Evolutionary conservation across 2,329 filamentous ascomycete species (phyloP), one percentile per base, ranked within the genome.

Genomic region (Bipolaris zeicola): DNA sequence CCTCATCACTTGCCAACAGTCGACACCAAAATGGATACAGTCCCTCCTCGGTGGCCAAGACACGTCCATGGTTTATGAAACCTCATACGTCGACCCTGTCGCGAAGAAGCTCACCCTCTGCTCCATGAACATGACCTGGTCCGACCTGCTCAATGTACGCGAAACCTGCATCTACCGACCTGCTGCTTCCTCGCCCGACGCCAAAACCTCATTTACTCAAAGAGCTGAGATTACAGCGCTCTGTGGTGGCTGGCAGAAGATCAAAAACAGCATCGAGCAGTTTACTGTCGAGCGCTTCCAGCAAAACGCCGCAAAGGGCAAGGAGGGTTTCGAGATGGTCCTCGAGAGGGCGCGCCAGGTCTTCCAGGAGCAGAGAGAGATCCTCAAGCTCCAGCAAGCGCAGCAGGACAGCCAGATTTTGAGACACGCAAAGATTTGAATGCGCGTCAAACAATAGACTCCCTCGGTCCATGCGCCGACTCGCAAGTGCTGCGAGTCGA

Each of bases 241-340:
- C 8, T 96, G 92, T 76, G 94, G 95, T 65, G 95, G 95, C 60
- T 99, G 95, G 93, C 91, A 97, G 79, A 92, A 92, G 74, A 92
- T 98, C 75, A 95, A 92, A 83, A 96, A 95, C 79, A 91, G 89
- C 75, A 96, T 99, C 68, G 95, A 99, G 81, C 92, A 98, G 68
- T 88, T 91, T 50, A 90, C 92, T 39, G 89, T 98, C 42, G 90
- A 89, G 63, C 83, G 92, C 52, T 99, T 99, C 81, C 85, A 87
- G 66, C 92, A 99, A 78, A 99, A 99, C 72, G 94, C 95, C 22
- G 83, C 83, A 66, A 93, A 91, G 79, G 95, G 95, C 63, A 88
- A 90, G 63, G 93, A 98, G 78, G 95, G 95, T 1, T 99, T 99
- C 74, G 95, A 99, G 81, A 87, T 89, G 61, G 95, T 99, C 7